phyloP scores from a whole-genome alignment of 139 green algal species.

The Micractinium sp. region DNA sequence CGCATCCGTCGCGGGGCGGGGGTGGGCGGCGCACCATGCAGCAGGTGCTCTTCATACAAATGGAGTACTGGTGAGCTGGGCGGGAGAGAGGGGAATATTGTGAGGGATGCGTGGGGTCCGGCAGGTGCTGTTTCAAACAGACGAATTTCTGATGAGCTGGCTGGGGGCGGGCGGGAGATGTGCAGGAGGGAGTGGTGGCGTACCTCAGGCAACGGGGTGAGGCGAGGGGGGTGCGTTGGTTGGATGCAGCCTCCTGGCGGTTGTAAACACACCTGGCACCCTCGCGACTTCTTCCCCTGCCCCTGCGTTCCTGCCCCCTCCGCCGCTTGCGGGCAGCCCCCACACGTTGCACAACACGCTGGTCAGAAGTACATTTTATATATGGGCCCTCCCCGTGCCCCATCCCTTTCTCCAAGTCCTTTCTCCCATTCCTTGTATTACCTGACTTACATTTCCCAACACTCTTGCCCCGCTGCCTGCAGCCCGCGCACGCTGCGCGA shows the following conservation, averaged over 20 bases:
- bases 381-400: too few species aligned
- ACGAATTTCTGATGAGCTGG: too few species aligned
- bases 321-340: too few species aligned
- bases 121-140: not conserved
- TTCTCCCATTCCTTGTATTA: not conserved
- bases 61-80: conserved; percentile 86
- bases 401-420: too few species aligned
- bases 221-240: too few species aligned
- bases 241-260: too few species aligned
- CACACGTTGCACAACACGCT: too few species aligned
- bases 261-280: too few species aligned
- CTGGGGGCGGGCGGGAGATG: not conserved
- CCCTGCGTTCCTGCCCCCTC: not conserved
- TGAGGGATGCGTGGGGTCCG: not conserved
- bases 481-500: conserved; percentile 69
- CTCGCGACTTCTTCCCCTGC: not conserved
- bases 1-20: conserved; percentile 1
- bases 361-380: too few species aligned
- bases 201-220: too few species aligned
- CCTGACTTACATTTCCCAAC: not conserved
- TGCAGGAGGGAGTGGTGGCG: too few species aligned
- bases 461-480: not conserved
- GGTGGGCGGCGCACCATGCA: not conserved
- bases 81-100: not conserved
- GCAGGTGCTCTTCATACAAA: conserved; percentile 92